Base-by-base conservation (phyloP, 2,329 filamentous ascomycete genomes). In the Ophiostoma angusticollis region DNA sequence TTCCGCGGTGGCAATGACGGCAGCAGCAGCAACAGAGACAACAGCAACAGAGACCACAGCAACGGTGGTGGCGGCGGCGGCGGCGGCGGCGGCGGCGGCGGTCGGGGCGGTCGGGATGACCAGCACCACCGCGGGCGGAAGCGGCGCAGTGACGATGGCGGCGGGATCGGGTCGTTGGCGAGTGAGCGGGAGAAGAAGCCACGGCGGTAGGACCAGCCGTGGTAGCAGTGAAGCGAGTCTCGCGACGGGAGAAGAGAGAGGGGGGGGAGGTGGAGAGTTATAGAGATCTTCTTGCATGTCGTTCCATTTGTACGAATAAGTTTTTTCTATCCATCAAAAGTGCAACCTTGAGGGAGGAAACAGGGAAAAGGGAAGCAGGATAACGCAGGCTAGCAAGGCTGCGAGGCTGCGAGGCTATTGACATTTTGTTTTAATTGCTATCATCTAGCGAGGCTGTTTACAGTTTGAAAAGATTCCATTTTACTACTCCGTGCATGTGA, bases 111-210 rank as follows among this genome's bases (percentile, higher is more conserved):
- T n/a, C 40, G 46, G 7, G 52, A 59, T 9, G 60, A 63, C 14
- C 60, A 63, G n/a, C 59, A 64, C 19, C 60, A 64, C 28, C 45
- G 54, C 4, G 51, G 59, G 28, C 53, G 59, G 42, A 67, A 67
- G 51, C 60, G 63, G 27, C 59, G 59, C 49, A 71, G 67, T 47
- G 69, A 72, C 43, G 70, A 71, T 38, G 68, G 63, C n/a, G n/a
- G n/a, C n/a, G n/a, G n/a, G n/a, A 57, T 54, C 46, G 65, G 67
- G 14, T 55, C 61, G 41, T 35, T 45, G 63, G 63, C 62, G 13
- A 62, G 53, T 49, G 67, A 71, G 28, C 60, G 65, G 42, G 70
- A 74, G 44, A 75, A 75, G 61, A 62, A 71, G 53, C 62, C 58
- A 46, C 63, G 71, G 54, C 64, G 65, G 50, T 71, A 62, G 52